Base-by-base conservation (phyloP, 495 filamentous ascomycete genomes). In the Annulohypoxylon stygium region DNA sequence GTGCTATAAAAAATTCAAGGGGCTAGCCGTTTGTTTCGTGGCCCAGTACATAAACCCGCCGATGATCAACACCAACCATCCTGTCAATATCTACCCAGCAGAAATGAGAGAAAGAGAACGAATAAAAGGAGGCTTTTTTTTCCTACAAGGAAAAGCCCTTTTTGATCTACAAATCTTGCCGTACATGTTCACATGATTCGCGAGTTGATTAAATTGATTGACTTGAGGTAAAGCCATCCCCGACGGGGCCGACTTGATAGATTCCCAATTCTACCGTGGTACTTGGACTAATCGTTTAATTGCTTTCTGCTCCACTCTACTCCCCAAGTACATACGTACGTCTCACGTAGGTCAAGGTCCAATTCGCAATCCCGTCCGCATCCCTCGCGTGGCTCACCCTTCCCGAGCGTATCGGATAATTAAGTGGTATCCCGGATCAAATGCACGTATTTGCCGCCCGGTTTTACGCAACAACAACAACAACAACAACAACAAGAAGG, bases 371-470 rank as follows among this genome's bases (percentile, higher is more conserved):
- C 12, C 43, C 43, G 16, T 47, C 16, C 30, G 30, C 30, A 47
- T n/a, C 43, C 43, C 5, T 12, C 48, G 18, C 23, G 48, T 51
- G 18, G 18, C 23, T 20, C 48, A 26, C 16, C 48, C 20, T 26
- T 25, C 11, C 23, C 39, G 39, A 20, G 12, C 25, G 25, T 54
- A 54, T 33, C 50, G 50, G 50, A 33, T 54, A 54, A 54, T 54
- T 54, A 54, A 54, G 50, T 33, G 50, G 50, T 30, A 14, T 20
- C 18, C 54, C 54, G 54, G 54, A 25, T 39, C n/a, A 58, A 58
- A 58, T 58, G 54, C 54, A 58, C 30, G 50, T 54, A 33, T 54
- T 54, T 26, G 54, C 54, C 33, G 54, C 54, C 54, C 54, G 9
- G 30, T 30, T 30, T 54, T 54, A n/a, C 23, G 23, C 23, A 33